A percentile compares a stretch with the other conserved stretches of the same genome.
These are phyloP conservation scores for Globisporangium spiculum DNA, from an alignment of 352 stramenopile species.

Conservation along the genomic window DNA sequence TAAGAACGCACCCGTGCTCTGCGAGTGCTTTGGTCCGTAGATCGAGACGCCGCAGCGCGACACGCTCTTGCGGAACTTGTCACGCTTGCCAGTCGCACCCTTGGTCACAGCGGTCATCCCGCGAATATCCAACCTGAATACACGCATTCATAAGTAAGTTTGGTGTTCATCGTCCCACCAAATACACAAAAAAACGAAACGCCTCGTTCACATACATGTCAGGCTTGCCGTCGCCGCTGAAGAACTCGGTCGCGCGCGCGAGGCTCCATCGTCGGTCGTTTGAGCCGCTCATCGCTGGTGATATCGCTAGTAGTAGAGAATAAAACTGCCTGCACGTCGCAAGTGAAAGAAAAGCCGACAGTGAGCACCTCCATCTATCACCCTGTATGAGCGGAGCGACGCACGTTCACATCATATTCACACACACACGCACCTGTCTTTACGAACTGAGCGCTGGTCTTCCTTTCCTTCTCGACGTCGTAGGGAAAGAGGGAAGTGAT, in stretches of 20 bases:
- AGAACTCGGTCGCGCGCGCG: constrained; percentile 84
- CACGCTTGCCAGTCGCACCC: constrained; percentile 76
- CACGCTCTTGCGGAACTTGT: constrained; percentile 88
- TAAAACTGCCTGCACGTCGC: not conserved
- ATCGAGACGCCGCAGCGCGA: constrained; percentile 84
- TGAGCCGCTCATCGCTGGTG: constrained; percentile 44
- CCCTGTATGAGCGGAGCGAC: not conserved
- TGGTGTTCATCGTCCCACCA: not conserved
- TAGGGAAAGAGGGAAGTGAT: not conserved
- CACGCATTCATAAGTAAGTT: not conserved
- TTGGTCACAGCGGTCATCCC: constrained; percentile 87
- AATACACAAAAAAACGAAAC: not conserved
- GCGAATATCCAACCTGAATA: constrained; percentile 76
- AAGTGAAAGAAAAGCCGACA: constrained; percentile 1
- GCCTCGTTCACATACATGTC: constrained; percentile 53
- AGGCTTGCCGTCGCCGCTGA: constrained; percentile 83
- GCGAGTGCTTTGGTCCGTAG: constrained; percentile 84
- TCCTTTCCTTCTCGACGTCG: not conserved
- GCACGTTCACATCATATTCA: not conserved
- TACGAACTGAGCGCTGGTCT: not conserved
- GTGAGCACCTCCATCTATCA: not conserved
- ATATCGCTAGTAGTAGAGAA: constrained; percentile 7
- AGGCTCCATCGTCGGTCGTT: constrained; percentile 82
- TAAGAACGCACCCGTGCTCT: constrained; percentile 28
- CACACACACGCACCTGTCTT: not conserved